These are phyloP conservation scores for Dendryphion nanum DNA, from an alignment of 2,329 filamentous ascomycete genomes.

Conservation along the genomic window DNA sequence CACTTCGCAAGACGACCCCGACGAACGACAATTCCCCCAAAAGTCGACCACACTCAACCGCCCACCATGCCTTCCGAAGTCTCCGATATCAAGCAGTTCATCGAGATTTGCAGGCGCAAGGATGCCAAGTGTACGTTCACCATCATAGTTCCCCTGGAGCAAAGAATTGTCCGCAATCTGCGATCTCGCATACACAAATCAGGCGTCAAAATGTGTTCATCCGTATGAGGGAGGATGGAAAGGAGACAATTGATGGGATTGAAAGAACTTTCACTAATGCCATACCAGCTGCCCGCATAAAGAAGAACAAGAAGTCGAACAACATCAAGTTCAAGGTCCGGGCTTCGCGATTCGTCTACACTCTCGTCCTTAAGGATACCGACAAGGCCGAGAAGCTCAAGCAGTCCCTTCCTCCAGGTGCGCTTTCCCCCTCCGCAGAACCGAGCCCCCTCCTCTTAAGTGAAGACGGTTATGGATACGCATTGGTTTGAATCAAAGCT, in stretches of 20 bases:
- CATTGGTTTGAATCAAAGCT: too few relatives aligned
- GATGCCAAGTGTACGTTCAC: constrained; percentile 91
- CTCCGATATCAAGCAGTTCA: constrained; percentile 99
- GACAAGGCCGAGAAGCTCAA: constrained; percentile 99
- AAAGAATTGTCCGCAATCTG: too few relatives aligned
- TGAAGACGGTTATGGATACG: too few relatives aligned
- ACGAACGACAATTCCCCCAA: constrained; percentile 6
- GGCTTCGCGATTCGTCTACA: constrained; percentile 95
- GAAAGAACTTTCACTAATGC: too few relatives aligned
- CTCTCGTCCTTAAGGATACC: constrained; percentile 94
- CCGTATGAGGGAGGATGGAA: background rate
- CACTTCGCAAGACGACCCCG: background rate
- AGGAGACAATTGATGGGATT: too few relatives aligned
- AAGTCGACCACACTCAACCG: constrained; percentile 35
- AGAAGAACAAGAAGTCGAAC: constrained; percentile 88
- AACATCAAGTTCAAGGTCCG: constrained; percentile 99
- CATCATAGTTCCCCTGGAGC: background rate
- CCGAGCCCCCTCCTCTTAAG: too few relatives aligned
- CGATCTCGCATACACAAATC: too few relatives aligned
- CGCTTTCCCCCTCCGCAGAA: constrained; percentile 40
- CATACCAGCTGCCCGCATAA: constrained; percentile 51
- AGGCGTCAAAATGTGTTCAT: too few relatives aligned
- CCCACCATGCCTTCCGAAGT: constrained; percentile 97
- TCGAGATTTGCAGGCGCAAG: constrained; percentile 99
- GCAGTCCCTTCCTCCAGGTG: constrained; percentile 97